These are phyloP conservation scores for Cyberlindnera maclurae DNA, from an alignment of 805 yeast genomes.

Conservation along the genomic window DNA sequence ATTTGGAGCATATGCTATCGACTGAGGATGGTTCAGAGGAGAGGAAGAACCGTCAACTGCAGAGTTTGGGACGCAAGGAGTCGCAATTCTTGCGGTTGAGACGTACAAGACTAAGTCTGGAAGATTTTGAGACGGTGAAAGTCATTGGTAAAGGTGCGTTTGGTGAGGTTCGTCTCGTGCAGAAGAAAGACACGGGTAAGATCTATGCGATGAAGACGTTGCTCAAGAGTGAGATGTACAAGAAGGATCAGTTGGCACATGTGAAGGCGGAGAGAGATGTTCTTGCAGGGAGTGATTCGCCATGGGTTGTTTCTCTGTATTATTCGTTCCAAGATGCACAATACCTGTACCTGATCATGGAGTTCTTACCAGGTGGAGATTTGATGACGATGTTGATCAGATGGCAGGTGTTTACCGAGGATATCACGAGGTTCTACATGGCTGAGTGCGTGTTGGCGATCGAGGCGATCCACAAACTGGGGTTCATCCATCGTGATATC, in stretches of 20 bases:
- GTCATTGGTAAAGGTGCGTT: conserved; percentile 99
- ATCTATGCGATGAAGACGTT: conserved; percentile 91
- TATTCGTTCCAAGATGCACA: conserved; percentile 95
- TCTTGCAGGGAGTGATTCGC: conserved; percentile 86
- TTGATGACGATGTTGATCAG: conserved; percentile 89
- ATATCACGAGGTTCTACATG: conserved; percentile 92
- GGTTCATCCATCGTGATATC: conserved; percentile 95
- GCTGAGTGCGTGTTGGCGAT: conserved; percentile 96
- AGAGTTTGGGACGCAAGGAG: conserved; percentile 81
- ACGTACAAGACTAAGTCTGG: conserved; percentile 83
- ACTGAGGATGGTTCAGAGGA: conserved; percentile 52
- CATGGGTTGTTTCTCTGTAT: conserved; percentile 90
- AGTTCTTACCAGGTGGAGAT: conserved; percentile 98
- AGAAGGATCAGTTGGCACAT: conserved; percentile 91
- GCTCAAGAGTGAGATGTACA: conserved; percentile 76
- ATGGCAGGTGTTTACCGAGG: conserved; percentile 88
- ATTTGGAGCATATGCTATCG: conserved; percentile 78
- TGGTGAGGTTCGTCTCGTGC: conserved; percentile 93
- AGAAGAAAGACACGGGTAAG: conserved; percentile 90
- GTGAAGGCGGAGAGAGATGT: conserved; percentile 96
- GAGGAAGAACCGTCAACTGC: conserved; percentile 69
- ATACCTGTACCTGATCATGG: conserved; percentile 93
- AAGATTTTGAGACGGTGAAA: conserved; percentile 92
- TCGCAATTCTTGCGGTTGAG: conserved; percentile 82
- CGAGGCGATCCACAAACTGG: conserved; percentile 88